Evolutionary conservation across 2,329 filamentous ascomycete species (phyloP).

Genomic region (Fusarium sp.): DNA sequence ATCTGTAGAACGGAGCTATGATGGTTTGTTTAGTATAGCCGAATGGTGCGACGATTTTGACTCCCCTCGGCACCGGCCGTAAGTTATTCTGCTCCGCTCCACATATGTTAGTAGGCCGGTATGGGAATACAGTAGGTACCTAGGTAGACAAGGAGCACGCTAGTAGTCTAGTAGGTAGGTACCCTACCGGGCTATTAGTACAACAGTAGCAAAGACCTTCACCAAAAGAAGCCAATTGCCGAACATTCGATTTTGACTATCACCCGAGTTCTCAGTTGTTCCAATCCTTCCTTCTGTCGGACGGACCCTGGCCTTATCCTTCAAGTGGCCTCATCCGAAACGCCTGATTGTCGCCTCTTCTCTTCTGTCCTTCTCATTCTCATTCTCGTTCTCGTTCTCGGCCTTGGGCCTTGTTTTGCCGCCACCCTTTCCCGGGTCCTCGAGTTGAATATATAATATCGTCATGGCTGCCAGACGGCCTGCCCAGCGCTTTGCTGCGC

Average conservation of each 20-base stretch:
- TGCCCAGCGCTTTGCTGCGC: slow-evolving; percentile 47
- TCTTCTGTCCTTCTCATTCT: slow-evolving; percentile 26
- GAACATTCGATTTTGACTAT: slow-evolving; percentile 48
- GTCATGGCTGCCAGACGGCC: slow-evolving; percentile 51
- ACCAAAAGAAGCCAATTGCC: slow-evolving; percentile 39
- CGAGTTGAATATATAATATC: slow-evolving; percentile 38
- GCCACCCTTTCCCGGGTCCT: slow-evolving; percentile 12
- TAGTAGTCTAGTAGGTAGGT: not conserved
- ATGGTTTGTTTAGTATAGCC: slow-evolving; percentile 13
- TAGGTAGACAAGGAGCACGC: no score
- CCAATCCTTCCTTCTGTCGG: slow-evolving; percentile 27
- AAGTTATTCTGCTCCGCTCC: slow-evolving; percentile 11
- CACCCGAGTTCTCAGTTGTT: slow-evolving; percentile 41
- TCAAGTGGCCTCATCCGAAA: slow-evolving; percentile 44
- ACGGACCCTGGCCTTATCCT: slow-evolving; percentile 24
- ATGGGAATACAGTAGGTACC: no score
- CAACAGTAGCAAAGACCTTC: slow-evolving; percentile 17
- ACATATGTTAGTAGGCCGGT: not conserved
- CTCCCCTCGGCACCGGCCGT: slow-evolving; percentile 30
- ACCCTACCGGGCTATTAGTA: not conserved
- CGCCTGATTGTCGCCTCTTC: slow-evolving; percentile 37
- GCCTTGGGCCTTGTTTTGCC: slow-evolving; percentile 13
- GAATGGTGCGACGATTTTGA: slow-evolving; percentile 37
- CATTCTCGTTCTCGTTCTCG: slow-evolving; percentile 14
- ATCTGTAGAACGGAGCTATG: slow-evolving; percentile 25